Base-by-base conservation (phyloP, 1,284 basidiomycete species). In the Moesziomyces parantarcticus region DNA sequence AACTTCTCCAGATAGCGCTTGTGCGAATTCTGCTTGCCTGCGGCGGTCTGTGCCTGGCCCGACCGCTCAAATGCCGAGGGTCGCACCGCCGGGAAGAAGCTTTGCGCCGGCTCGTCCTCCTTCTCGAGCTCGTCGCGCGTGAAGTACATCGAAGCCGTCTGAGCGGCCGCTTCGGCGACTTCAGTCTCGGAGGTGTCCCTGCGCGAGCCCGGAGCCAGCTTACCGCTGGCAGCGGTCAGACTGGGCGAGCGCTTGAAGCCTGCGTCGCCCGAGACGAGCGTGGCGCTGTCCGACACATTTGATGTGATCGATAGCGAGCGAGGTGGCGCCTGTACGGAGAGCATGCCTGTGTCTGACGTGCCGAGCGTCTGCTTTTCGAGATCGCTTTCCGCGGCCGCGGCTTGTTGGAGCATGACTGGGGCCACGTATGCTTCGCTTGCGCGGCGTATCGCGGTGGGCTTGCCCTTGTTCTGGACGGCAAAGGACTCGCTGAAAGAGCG, bases 51-150 rank as follows among this genome's bases (percentile, higher is more conserved):
- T 10, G 58, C 52, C 10, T 51, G 22, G 2, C 41, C 22, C 20
- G 67, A 61, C 13, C 61, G 51, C 40, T 50, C 57, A 48, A 65
- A 58, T 1, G 54, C 61, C 3, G 58, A 65, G 2, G 62, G 68
- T 20, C 55, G 58, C 13, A 65, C 58, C 10, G 68, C 9, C 1
- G 68, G 68, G 51, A 71, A 71, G 51, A 71, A 71, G 58, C 39
- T 59, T 51, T 52, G 16, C 3, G 54, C 50, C 3, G 62, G 57
- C 26, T 54, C 32, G 42, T 70, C 48, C 32, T 34, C 32, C 52
- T 65, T 59, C 43, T 58, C 44, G 7, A 61, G 48, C 48, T 71
- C 62, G 46, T 61, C 46, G n/a, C 32, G 47, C 9, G 62, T 58
- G 29, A 62, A 65, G 34, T 54, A 61, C 44, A 62, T 57, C 14